Base-by-base conservation (phyloP, 2,329 filamentous ascomycete species). In the Aspergillus amoenus region DNA sequence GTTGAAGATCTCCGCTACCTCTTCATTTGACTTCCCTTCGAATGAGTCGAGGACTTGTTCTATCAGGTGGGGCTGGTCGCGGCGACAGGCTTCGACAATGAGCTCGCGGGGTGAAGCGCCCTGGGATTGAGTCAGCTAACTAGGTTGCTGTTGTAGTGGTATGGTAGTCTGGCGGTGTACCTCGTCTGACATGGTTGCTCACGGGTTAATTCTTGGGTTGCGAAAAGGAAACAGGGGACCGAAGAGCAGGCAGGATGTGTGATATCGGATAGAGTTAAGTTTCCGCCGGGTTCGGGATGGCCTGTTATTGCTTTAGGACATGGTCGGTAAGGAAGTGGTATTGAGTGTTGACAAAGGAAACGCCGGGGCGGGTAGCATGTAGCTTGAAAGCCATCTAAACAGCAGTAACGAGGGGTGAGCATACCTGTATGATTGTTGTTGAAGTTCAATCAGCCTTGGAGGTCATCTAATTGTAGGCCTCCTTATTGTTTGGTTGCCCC, bases 61-160 rank as follows among this genome's bases (percentile, higher is more conserved):
- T 56, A 97, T 85, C 59, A 97, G 86, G 53, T 93, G 88, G 65
- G 87, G 87, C 78, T 97, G 97, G 82, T 97, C 93, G 70, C 92
- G 86, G 60, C 93, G 91, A 78, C 90, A 96, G 68, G 94, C 91
- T 80, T 96, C 93, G 76, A 97, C 86, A 67, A 97, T 84, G 69
- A 90, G 84, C 79, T 97, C 93, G 74, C 88, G 83, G 46, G 87
- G 85, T 59, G 90, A 90, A 66, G 93, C 93, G 73, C 93, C 94
- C 89, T 96, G 68, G 6, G 21, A 4, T 4, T 47, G 47, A 30
- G 43, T 39, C 22, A 50, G 42, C 24, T 30, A 30, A 30, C 9
- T 30, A 30, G 30, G 57, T 41, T 53, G 45, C 61, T 55, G 61
- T 47, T 17, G 27, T 56, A 8, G 32, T 39, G 24, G 17, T 30